These are phyloP conservation scores for Botrytis cinerea DNA, from an alignment of 2,329 filamentous ascomycete species.

Conservation along the genomic window DNA sequence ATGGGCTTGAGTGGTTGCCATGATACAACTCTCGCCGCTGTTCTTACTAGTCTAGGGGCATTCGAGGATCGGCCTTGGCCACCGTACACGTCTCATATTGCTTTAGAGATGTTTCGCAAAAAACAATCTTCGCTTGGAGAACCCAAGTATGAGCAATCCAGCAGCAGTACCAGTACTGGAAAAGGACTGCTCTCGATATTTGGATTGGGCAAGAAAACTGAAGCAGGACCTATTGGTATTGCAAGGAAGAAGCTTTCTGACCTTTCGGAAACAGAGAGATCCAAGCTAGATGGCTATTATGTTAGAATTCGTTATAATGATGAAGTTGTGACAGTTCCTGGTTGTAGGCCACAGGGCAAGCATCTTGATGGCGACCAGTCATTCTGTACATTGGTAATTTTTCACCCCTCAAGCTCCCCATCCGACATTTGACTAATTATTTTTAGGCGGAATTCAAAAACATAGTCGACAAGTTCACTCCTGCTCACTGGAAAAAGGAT, in stretches of 20 bases:
- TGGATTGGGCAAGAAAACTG: constrained; percentile 28
- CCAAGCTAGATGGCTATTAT: constrained; percentile 72
- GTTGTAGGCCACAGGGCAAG: constrained; percentile 73
- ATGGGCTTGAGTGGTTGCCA: constrained; percentile 86
- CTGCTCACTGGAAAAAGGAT: constrained; percentile 71
- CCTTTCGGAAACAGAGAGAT: constrained; percentile 58
- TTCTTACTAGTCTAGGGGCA: constrained; percentile 76
- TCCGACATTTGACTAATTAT: not conserved
- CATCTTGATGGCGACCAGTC: constrained; percentile 84
- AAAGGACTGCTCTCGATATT: constrained; percentile 35
- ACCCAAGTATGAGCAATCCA: constrained; percentile 6
- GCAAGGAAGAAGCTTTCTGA: constrained; percentile 60
- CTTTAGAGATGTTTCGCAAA: constrained; percentile 82
- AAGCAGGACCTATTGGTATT: constrained; percentile 49
- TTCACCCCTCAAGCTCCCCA: not conserved
- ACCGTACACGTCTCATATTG: constrained; percentile 88
- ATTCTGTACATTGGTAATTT: constrained; percentile 81
- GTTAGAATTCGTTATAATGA: constrained; percentile 94
- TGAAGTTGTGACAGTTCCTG: constrained; percentile 75
- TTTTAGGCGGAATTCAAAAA: constrained; percentile 80
- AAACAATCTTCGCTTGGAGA: constrained; percentile 36
- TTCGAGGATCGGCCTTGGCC: constrained; percentile 79
- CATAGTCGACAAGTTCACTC: constrained; percentile 88
- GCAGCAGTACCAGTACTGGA: constrained; percentile 16
- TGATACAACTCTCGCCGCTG: constrained; percentile 85